A percentile compares a stretch with the other conserved stretches of the same genome.
Conservation (phyloP, 352 stramenopile genomes). For the Phytophthora sp. region DNA sequence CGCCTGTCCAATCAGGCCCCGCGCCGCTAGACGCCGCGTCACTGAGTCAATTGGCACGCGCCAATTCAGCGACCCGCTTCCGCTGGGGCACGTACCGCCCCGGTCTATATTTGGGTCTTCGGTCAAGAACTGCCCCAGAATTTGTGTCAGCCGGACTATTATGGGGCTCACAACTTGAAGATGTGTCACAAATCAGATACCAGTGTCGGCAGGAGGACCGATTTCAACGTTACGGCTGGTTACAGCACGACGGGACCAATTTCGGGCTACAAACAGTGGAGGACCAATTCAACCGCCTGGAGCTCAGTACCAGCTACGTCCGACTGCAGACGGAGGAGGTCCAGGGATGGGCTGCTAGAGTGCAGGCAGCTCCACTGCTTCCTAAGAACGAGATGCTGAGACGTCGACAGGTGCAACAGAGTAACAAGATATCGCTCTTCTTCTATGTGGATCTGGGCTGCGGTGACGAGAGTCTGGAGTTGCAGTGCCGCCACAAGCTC, state of each 20-base stretch:
- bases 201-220: constrained; percentile 80
- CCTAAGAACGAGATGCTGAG: constrained; percentile 52
- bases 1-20: neutral
- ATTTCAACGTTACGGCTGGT: constrained; percentile 83
- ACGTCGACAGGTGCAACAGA: constrained; percentile 38
- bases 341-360: constrained; percentile 59
- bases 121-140: constrained; percentile 67
- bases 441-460: constrained; percentile 84
- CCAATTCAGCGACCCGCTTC: constrained; percentile 44
- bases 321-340: constrained; percentile 36
- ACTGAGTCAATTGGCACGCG: constrained; percentile 42
- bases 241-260: constrained; percentile 67
- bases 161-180: constrained; percentile 72
- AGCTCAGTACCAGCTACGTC: constrained; percentile 65
- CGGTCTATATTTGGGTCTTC: constrained; percentile 80
- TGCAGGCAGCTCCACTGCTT: constrained; percentile 48
- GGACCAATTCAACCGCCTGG: constrained; percentile 79
- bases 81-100: constrained; percentile 83
- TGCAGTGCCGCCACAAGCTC: constrained; percentile 58
- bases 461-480: constrained; percentile 62
- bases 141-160: constrained; percentile 77
- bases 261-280: constrained; percentile 71
- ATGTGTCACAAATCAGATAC: constrained; percentile 76
- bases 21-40: constrained; percentile 38
- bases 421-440: constrained; percentile 78